phyloP scores from a whole-genome alignment of 805 yeast species.

The Maudiozyma saulgeensis region DNA sequence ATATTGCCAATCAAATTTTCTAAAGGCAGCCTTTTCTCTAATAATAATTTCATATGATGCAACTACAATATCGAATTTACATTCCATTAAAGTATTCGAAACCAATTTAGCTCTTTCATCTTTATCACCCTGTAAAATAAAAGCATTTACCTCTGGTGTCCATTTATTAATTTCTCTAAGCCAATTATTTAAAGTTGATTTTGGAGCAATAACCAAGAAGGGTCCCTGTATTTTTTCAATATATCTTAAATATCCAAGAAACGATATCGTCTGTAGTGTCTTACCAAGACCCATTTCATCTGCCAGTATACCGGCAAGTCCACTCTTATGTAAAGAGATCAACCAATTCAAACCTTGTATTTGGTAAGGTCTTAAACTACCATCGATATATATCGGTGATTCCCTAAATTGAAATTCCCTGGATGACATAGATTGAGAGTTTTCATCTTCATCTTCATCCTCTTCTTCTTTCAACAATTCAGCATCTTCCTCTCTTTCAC shows the following conservation, averaged over 20 bases:
- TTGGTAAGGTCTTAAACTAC: constrained; percentile 62
- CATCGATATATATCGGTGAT: constrained; percentile 66
- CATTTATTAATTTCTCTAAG: constrained; percentile 63
- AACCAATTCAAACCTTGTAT: constrained; percentile 78
- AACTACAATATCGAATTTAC: constrained; percentile 64
- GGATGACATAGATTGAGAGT: constrained; percentile 35
- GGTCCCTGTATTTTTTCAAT: constrained; percentile 57
- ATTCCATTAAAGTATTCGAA: constrained; percentile 38
- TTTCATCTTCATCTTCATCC: constrained; percentile 58
- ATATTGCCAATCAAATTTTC: constrained; percentile 66
- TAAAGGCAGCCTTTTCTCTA: constrained; percentile 57
- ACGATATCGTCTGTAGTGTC: constrained; percentile 70
- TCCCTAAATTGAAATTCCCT: constrained; percentile 53
- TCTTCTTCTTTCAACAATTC: constrained; percentile 46
- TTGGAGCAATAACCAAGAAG: constrained; percentile 67
- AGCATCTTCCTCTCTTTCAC: constrained; percentile 72
- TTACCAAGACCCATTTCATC: constrained; percentile 86
- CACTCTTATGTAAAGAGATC: constrained; percentile 55
- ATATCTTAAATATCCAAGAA: constrained; percentile 62
- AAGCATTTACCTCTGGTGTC: constrained; percentile 70
- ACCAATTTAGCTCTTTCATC: constrained; percentile 52
- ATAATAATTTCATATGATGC: constrained; percentile 73
- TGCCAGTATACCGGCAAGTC: constrained; percentile 66
- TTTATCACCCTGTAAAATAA: constrained; percentile 67
- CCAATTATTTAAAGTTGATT: constrained; percentile 77